A percentile compares a stretch with the other conserved stretches of the same genome.
These are phyloP conservation scores for Scalesia atractyloides DNA, from an alignment of 129 eudicot genomes.

Conservation along the genomic window DNA sequence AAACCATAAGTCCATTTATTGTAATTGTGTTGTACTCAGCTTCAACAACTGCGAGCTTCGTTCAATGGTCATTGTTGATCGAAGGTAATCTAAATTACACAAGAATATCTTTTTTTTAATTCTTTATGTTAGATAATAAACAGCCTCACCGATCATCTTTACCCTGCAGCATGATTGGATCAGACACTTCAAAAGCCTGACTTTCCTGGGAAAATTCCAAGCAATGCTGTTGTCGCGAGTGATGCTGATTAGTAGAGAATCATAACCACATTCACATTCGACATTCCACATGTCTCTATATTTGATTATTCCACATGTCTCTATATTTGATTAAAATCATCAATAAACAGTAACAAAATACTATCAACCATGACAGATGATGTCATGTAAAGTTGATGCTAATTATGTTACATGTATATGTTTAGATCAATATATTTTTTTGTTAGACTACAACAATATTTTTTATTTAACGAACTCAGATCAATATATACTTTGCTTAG, in stretches of 20 bases:
- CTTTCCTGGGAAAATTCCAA: constrained; percentile 76
- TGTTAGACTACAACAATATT: no score
- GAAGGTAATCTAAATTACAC: constrained; percentile 48
- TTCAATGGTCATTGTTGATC: constrained; percentile 74
- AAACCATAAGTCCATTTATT: background rate
- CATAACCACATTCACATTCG: background rate
- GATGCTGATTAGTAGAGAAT: constrained; percentile 37
- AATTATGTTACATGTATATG: no score
- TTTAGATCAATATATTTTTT: no score
- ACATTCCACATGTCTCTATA: background rate
- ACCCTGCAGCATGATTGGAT: constrained; percentile 55
- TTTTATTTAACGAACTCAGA: no score
- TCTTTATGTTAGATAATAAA: background rate
- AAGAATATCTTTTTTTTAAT: background rate
- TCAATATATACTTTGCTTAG: no score
- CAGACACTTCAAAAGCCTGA: constrained; percentile 57
- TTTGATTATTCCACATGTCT: no score
- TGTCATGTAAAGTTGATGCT: no score
- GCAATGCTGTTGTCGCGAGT: constrained; percentile 68
- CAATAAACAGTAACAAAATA: background rate
- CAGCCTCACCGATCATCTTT: background rate
- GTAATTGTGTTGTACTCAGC: no score
- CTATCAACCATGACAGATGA: no score
- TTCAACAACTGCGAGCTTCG: constrained; percentile 50
- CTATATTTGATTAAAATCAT: background rate